These are phyloP conservation scores for Acephala macrosclerotiorum DNA, from an alignment of 2,329 filamentous ascomycete species.

Conservation along the genomic window DNA sequence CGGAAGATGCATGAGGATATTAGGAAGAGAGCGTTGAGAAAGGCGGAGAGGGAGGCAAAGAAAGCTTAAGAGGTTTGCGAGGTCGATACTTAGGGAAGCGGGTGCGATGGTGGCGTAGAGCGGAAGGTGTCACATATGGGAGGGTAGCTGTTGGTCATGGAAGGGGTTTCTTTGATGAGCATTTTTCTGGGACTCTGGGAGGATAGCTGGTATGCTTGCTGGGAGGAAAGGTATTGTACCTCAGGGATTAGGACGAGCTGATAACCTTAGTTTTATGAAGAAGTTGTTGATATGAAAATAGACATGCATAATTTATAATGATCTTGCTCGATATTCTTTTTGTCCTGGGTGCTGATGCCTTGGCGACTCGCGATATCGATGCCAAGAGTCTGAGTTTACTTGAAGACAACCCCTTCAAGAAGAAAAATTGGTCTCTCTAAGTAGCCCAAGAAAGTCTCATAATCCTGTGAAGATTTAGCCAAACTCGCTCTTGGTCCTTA, in stretches of 20 bases:
- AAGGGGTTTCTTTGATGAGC: neutral
- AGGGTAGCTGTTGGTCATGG: neutral
- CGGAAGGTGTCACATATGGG: neutral
- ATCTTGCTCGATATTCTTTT: neutral
- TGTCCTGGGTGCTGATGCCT: neutral
- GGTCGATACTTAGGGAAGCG: neutral
- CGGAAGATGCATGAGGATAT: constrained; percentile 72
- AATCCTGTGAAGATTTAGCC: too few relatives aligned
- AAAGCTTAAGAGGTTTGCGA: constrained; percentile 46
- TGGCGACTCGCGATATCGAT: too few relatives aligned
- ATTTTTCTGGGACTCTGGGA: neutral
- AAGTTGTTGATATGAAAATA: neutral
- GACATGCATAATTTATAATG: neutral
- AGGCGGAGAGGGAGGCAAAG: constrained; percentile 72
- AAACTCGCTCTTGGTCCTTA: too few relatives aligned
- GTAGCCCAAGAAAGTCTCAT: too few relatives aligned
- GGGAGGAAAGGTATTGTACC: neutral
- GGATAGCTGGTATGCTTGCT: neutral
- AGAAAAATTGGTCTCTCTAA: too few relatives aligned
- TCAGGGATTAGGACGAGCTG: neutral
- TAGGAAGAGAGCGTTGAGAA: constrained; percentile 71
- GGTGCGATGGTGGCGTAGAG: neutral
- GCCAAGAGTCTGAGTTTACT: too few relatives aligned
- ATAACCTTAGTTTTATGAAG: too few relatives aligned
- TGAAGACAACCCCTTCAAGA: too few relatives aligned